These are phyloP conservation scores for Aspergillus quadrilineatus DNA, from an alignment of 2,329 filamentous ascomycete species.

Conservation along the genomic window DNA sequence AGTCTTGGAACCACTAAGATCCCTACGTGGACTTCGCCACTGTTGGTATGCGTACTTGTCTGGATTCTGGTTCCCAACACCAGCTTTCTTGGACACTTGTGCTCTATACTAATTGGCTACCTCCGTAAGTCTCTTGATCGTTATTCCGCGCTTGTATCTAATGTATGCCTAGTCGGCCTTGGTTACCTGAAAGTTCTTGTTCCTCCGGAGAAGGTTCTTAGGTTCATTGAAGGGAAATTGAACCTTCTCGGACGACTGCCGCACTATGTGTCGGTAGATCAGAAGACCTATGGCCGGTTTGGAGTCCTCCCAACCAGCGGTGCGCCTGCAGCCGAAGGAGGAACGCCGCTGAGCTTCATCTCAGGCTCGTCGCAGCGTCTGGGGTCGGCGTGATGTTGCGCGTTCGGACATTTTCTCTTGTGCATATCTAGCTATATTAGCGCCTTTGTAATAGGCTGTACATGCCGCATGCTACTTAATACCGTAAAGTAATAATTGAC, in stretches of 20 bases:
- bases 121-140: slow-evolving; percentile 60
- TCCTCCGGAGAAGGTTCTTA: slow-evolving; percentile 81
- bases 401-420: slow-evolving; percentile 21
- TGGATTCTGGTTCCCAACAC: slow-evolving; percentile 76
- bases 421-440: slow-evolving; percentile 31
- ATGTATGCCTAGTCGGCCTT: slow-evolving; percentile 62
- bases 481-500: slow-evolving; percentile 12
- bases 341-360: slow-evolving; percentile 59
- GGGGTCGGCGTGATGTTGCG: slow-evolving; percentile 55
- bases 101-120: slow-evolving; percentile 81
- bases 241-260: slow-evolving; percentile 81
- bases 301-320: slow-evolving; percentile 71
- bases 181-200: slow-evolving; percentile 87
- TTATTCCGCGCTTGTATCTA: not conserved
- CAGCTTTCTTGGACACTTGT: slow-evolving; percentile 82
- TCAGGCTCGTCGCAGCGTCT: slow-evolving; percentile 66
- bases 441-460: slow-evolving; percentile 15
- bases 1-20: slow-evolving; percentile 66
- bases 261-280: slow-evolving; percentile 90
- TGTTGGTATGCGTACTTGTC: slow-evolving; percentile 73
- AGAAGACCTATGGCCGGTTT: slow-evolving; percentile 92
- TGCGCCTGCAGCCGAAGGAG: slow-evolving; percentile 29
- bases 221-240: slow-evolving; percentile 85
- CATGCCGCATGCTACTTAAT: slow-evolving; percentile 9
- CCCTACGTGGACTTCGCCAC: slow-evolving; percentile 86